Conservation (phyloP, 108 stramenopile species). For the Nitzschia sp. region DNA sequence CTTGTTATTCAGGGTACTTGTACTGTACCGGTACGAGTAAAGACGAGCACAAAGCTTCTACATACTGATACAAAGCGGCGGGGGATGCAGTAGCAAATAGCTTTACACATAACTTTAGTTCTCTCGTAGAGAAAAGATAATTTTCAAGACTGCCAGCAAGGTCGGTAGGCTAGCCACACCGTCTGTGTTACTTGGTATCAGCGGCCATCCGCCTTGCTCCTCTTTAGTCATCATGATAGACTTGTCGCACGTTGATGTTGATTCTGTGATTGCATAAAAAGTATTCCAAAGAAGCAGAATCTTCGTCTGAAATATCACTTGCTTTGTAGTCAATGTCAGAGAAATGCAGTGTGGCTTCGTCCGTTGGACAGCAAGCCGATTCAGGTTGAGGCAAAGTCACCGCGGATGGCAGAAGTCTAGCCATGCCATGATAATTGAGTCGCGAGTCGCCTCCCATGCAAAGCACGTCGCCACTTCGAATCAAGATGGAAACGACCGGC, state of each 20-base stretch:
- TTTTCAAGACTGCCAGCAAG: too few relatives aligned
- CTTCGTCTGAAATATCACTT: conserved; percentile 13
- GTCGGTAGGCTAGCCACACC: too few relatives aligned
- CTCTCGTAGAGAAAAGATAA: too few relatives aligned
- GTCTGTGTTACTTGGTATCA: too few relatives aligned
- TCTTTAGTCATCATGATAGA: conserved; percentile 38
- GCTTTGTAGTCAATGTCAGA: background rate
- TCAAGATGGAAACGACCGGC: conserved; percentile 54
- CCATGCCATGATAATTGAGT: conserved; percentile 67
- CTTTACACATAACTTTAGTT: too few relatives aligned
- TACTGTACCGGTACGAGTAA: too few relatives aligned
- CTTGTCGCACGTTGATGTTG: conserved; percentile 76
- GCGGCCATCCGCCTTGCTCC: too few relatives aligned
- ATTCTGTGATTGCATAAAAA: conserved; percentile 53
- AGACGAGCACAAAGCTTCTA: too few relatives aligned
- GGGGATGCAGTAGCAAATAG: too few relatives aligned
- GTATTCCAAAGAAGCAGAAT: conserved; percentile 23
- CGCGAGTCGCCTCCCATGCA: conserved; percentile 55
- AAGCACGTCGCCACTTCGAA: conserved; percentile 71
- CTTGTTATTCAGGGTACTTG: too few relatives aligned
- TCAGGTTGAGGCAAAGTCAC: background rate
- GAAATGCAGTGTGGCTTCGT: background rate
- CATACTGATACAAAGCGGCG: too few relatives aligned
- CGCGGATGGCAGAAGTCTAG: conserved; percentile 40
- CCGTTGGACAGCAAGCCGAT: background rate